phyloP scores from a whole-genome alignment of 805 yeast genomes.

The Kregervanrija pseudodelftensis region DNA sequence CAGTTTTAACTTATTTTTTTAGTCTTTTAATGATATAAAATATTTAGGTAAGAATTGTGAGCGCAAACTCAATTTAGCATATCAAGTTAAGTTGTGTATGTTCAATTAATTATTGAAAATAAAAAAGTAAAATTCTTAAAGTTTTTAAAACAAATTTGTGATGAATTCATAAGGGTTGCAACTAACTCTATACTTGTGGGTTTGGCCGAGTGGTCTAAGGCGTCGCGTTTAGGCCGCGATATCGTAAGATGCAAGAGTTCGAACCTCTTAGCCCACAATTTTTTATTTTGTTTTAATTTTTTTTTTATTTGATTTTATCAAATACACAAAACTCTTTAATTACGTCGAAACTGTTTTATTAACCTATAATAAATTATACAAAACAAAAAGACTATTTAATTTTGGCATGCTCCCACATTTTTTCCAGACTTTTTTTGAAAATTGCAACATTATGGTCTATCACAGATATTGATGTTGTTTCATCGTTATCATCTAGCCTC shows the following conservation, averaged over 20 bases:
- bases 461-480: constrained; percentile 48
- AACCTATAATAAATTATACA: background rate
- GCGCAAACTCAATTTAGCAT: too few relatives aligned
- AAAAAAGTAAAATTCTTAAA: too few relatives aligned
- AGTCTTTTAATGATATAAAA: too few relatives aligned
- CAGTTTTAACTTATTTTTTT: too few relatives aligned
- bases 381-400: constrained; percentile 4
- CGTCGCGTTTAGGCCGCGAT: constrained; percentile 25
- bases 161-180: too few relatives aligned
- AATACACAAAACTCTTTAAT: background rate
- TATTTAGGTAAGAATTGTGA: too few relatives aligned
- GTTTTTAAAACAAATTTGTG: too few relatives aligned
- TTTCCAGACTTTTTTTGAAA: constrained; percentile 68
- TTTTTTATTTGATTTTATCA: background rate
- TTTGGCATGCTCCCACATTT: constrained; percentile 52
- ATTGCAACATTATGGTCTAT: constrained; percentile 85
- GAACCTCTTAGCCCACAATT: constrained; percentile 23
- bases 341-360: background rate
- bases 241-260: constrained; percentile 24
- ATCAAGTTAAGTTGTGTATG: too few relatives aligned
- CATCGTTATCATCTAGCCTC: constrained; percentile 52
- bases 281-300: constrained; percentile 1
- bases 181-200: constrained; percentile 9
- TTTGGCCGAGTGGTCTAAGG: constrained; percentile 26
- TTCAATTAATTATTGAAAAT: too few relatives aligned